phyloP scores from a whole-genome alignment of 108 stramenopile genomes.

The Conticribra weissflogii region DNA sequence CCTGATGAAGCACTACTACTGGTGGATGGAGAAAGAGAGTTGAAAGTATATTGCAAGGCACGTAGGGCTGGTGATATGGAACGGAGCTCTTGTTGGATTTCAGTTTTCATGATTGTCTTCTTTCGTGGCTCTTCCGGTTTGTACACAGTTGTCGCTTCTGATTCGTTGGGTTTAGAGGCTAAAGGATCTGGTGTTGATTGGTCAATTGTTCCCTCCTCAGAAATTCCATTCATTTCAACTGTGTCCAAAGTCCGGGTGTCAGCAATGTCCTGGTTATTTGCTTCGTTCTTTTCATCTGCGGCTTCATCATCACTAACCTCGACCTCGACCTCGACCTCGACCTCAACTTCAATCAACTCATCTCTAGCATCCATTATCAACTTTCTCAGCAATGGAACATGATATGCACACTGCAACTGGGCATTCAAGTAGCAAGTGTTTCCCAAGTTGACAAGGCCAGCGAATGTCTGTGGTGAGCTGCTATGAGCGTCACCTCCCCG shows the following conservation, averaged over 20 bases:
- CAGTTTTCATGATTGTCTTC: slow-evolving; percentile 22
- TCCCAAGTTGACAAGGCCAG: slow-evolving; percentile 74
- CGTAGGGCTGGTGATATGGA: slow-evolving; percentile 45
- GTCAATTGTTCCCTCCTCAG: no score
- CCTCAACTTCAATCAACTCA: slow-evolving; percentile 27
- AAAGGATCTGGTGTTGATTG: no score
- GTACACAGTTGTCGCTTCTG: not conserved
- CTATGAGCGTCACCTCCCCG: slow-evolving; percentile 26
- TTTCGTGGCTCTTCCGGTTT: slow-evolving; percentile 1
- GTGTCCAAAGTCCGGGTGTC: slow-evolving; percentile 11
- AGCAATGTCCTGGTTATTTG: not conserved
- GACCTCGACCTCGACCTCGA: slow-evolving; percentile 40
- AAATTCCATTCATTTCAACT: slow-evolving; percentile 7
- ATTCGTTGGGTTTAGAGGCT: not conserved
- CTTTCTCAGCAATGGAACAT: slow-evolving; percentile 69
- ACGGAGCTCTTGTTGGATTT: slow-evolving; percentile 15
- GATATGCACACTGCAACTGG: slow-evolving; percentile 84
- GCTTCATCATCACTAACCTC: slow-evolving; percentile 16
- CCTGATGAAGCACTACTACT: slow-evolving; percentile 8
- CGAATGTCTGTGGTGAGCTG: not conserved
- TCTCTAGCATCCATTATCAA: slow-evolving; percentile 47
- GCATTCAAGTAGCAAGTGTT: slow-evolving; percentile 89
- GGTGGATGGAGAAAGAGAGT: slow-evolving; percentile 14
- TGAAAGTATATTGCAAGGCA: slow-evolving; percentile 41
- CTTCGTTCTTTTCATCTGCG: slow-evolving; percentile 50